A percentile compares a stretch with the other conserved stretches of the same genome.
Conservation (phyloP, 2,329 filamentous ascomycete genomes). For the Fusarium begoniae region DNA sequence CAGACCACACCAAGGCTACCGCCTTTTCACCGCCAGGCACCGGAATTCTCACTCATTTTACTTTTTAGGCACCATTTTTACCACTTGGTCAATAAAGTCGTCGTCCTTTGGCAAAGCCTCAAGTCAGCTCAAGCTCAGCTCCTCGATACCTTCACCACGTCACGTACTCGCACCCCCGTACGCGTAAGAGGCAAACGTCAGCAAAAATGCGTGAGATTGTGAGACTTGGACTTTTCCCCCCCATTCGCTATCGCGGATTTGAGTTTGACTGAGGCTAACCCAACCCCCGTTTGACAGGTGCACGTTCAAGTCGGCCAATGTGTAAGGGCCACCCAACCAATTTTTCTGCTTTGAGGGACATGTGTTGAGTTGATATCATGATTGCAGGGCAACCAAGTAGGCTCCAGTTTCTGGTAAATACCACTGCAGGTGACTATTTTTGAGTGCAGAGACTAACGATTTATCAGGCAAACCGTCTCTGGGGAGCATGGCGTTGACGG, state of each 20-base stretch:
- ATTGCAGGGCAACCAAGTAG: conserved; percentile 97
- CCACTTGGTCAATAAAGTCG: background rate
- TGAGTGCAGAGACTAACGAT: background rate
- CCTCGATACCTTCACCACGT: background rate
- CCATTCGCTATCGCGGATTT: background rate
- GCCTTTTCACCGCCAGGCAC: conserved; percentile 30
- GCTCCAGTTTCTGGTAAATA: conserved; percentile 89
- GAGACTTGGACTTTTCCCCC: conserved; percentile 34
- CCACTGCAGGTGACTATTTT: background rate
- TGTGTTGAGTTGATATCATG: conserved; percentile 18
- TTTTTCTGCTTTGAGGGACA: conserved; percentile 15
- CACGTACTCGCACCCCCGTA: background rate
- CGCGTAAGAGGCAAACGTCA: conserved; percentile 12
- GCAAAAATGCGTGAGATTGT: conserved; percentile 69
- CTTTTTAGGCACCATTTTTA: conserved; percentile 31
- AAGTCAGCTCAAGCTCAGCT: background rate
- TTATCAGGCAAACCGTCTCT: conserved; percentile 74
- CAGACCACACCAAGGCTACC: conserved; percentile 28
- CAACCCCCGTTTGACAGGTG: conserved; percentile 69
- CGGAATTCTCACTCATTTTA: conserved; percentile 30
- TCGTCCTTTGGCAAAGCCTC: background rate
- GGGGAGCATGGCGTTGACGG: conserved; percentile 96
- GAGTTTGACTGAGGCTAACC: conserved; percentile 57
- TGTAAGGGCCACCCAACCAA: conserved; percentile 66
- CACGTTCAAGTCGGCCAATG: conserved; percentile 99